Evolutionary conservation across 2,329 filamentous ascomycete species (phyloP).

Genomic region (Sporothrix humicola): DNA sequence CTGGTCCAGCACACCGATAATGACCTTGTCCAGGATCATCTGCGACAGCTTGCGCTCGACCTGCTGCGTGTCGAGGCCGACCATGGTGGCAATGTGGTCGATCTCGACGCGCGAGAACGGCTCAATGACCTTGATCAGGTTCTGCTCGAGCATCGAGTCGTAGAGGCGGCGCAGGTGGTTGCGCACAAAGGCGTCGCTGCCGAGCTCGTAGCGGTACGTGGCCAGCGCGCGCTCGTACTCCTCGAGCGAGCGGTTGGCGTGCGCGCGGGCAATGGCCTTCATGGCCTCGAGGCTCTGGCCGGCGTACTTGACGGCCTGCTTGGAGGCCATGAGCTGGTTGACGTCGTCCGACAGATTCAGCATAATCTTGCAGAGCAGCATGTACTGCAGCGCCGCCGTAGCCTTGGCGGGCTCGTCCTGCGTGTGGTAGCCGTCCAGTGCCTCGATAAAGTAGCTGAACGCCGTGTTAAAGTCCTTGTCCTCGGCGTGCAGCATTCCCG

Average conservation of each 20-base stretch:
- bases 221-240: slow-evolving; percentile 95
- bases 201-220: slow-evolving; percentile 90
- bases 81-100: slow-evolving; percentile 95
- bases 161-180: slow-evolving; percentile 95
- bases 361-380: slow-evolving; percentile 99
- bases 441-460: slow-evolving; percentile 99
- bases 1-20: slow-evolving; percentile 95
- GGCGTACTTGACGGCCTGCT: slow-evolving; percentile 95
- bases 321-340: slow-evolving; percentile 90
- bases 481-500: slow-evolving; percentile 97
- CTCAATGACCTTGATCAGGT: slow-evolving; percentile 99
- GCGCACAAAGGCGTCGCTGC: slow-evolving; percentile 92
- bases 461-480: slow-evolving; percentile 99
- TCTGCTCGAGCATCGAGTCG: slow-evolving; percentile 99
- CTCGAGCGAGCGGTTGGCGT: slow-evolving; percentile 92
- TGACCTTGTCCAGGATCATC: slow-evolving; percentile 99
- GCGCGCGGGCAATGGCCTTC: slow-evolving; percentile 96
- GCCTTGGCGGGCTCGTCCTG: slow-evolving; percentile 88
- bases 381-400: slow-evolving; percentile 98
- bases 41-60: slow-evolving; percentile 98
- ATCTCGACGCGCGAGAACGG: slow-evolving; percentile 98
- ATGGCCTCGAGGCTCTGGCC: slow-evolving; percentile 96
- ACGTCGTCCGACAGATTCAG: slow-evolving; percentile 96
- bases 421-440: slow-evolving; percentile 92
- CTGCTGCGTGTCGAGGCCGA: slow-evolving; percentile 92